Evolutionary conservation across 2,329 filamentous ascomycete genomes (phyloP).

Genomic region (Myriosclerotinia curreyana): DNA sequence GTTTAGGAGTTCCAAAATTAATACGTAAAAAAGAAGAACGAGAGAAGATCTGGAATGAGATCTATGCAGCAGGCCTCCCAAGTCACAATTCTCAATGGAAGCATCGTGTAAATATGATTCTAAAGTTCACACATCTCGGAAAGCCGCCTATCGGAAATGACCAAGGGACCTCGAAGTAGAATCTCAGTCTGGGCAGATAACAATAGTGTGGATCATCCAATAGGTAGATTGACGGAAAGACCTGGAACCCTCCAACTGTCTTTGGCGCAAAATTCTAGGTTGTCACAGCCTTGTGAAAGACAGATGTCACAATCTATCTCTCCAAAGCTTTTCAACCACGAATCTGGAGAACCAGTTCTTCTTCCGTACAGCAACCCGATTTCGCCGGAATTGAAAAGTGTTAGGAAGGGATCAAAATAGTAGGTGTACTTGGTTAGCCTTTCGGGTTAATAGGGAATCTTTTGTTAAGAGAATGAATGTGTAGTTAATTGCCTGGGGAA

Average conservation of each 20-base stretch:
- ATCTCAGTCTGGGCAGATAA: not conserved
- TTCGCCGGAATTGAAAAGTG: not conserved
- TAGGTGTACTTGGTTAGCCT: not conserved
- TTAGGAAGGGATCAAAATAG: not conserved
- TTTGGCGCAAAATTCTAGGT: not conserved
- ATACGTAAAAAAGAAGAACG: not conserved
- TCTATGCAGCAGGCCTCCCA: not conserved
- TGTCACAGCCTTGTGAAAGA: not conserved
- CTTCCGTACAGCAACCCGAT: not conserved
- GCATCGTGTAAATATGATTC: not conserved
- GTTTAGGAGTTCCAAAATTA: not conserved
- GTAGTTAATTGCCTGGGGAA: not conserved
- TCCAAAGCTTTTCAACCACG: not conserved
- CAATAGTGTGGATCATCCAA: not conserved
- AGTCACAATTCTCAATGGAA: constrained; percentile 4
- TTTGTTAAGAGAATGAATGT: not conserved
- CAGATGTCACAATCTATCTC: not conserved
- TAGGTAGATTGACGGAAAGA: not conserved
- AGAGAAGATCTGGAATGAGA: not conserved
- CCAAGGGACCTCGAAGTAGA: not conserved
- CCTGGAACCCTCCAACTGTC: not conserved
- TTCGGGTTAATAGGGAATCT: no score
- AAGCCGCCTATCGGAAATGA: not conserved
- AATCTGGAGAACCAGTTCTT: not conserved
- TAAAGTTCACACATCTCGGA: not conserved